Evolutionary conservation across 192 early-diverging fungal species (phyloP).

Genomic region (Backusella tarrabulga): DNA sequence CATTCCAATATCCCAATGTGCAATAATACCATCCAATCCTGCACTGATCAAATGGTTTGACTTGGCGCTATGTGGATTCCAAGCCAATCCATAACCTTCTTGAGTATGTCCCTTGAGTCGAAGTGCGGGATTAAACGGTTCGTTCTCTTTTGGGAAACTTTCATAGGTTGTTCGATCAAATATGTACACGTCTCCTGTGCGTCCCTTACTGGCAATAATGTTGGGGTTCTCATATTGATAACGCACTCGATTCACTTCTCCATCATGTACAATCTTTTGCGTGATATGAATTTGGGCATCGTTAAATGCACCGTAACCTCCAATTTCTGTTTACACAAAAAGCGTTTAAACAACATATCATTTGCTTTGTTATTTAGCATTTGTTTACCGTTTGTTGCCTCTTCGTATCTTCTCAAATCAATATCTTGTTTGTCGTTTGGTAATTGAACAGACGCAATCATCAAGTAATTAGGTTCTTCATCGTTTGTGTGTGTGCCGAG

Average conservation of each 20-base stretch:
- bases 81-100: constrained; percentile 96
- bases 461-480: constrained; percentile 95
- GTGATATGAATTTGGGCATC: constrained; percentile 80
- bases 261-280: constrained; percentile 95
- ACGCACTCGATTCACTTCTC: constrained; percentile 96
- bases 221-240: constrained; percentile 97
- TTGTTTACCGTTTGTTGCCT: constrained; percentile 27
- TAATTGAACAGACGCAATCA: constrained; percentile 86
- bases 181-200: constrained; percentile 90
- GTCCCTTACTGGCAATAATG: constrained; percentile 94
- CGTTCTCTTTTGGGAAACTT: constrained; percentile 69
- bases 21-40: constrained; percentile 89
- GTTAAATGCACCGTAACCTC: constrained; percentile 42
- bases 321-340: constrained; percentile 12
- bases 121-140: constrained; percentile 84
- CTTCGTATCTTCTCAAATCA: constrained; percentile 38
- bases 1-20: constrained; percentile 88
- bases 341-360: not conserved
- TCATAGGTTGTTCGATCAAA: constrained; percentile 94
- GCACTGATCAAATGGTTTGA: constrained; percentile 87
- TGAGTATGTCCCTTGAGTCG: constrained; percentile 83
- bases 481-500: constrained; percentile 97
- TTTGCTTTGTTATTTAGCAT: not conserved
- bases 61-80: constrained; percentile 67
- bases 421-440: constrained; percentile 28